Base-by-base conservation (phyloP, 106 monocot genomes). In the Dendrobium officinale region DNA sequence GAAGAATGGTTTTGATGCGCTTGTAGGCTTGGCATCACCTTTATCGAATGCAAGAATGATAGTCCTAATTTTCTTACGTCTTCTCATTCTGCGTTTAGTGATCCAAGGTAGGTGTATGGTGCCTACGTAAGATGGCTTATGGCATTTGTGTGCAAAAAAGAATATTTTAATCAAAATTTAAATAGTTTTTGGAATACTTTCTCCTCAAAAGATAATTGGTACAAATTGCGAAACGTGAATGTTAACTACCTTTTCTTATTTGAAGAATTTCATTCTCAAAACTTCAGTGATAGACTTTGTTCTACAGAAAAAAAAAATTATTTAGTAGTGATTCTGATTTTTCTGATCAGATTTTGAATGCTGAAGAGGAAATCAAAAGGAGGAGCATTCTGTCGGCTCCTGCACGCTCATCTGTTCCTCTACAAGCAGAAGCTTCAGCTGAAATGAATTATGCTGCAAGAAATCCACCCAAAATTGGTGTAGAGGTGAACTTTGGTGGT, bases 341-440 rank as follows among this genome's bases (percentile, higher is more conserved):
- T 24, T 49, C 13, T 33, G 9, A 40, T 73, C 81, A 96, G 95
- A 91, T 96, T 81, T 84, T 93, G 79, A 89, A 96, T 82, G 91
- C 91, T 16, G 96, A 96, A 85, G 96, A 96, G 73, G 93, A 96
- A 85, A 84, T 96, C 56, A 91, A 93, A 82, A 85, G 85, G 49
- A 80, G 88, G 47, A 85, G 68, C 74, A 61, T 77, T 64, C 90
- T 86, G 42, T 48, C 87, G 22, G 67, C 87, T 70, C 77, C 27
- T 73, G 6, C 81, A 19, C 86, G 81, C 18, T n/a, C 82, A 64
- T 51, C 82, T 40, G 16, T 80, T 82, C 82, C 83, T 75, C 56
- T 55, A 15, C 89, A 85, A 79, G 33, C 77, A 48, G 95, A 95
- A 80, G 77, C 75, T 72, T 43, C 81, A 54, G 59, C 68, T 20